Evolutionary conservation across 2,329 filamentous ascomycete genomes (phyloP), one percentile per base, ranked within the genome.

Genomic region (Cercospora sp.): DNA sequence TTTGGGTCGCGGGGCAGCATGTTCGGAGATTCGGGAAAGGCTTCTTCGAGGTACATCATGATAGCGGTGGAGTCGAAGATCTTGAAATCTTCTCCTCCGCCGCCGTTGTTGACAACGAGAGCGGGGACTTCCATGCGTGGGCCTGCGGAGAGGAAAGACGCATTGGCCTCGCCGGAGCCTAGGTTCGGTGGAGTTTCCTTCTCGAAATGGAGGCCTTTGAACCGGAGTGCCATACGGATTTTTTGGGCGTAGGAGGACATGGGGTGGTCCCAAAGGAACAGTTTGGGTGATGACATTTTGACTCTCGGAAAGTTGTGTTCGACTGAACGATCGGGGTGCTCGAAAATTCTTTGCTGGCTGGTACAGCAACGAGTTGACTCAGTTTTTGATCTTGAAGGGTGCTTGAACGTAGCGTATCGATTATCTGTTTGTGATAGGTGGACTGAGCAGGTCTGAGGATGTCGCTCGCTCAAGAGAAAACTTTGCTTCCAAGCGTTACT

Each of bases 211-310:
- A 81, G 77, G 61, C 23, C 48, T 70, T 81, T 81, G 48, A 80
- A 73, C 8, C 71, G 70, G 4, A 80, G 73, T 13, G 75, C 75
- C 62, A 81, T 79, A 63, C 79, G 75, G 62, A 79, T 74, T 75
- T 80, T 80, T 66, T 79, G 78, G 18, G 79, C 77, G 64, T 79
- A 80, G n/a, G 76, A 77, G 16, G 78, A 79, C 26, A 72, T 69
- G 16, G 73, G 72, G 55, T 76, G 74, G 66, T 76, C 70, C 64
- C 72, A 71, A 59, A 76, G 72, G 69, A 75, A 73, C 26, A 75
- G 72, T 36, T 72, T 72, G 23, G 69, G 66, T 10, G 53, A 65
- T 30, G 61, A 18, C 61, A 63, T 53, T 45, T 2, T 55, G 9
- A 5, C 16, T 26, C 5, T 58, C 16, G 3, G 26, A 6, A 9